Conservation (phyloP, 495 filamentous ascomycete genomes). For the Terfezia boudieri region DNA sequence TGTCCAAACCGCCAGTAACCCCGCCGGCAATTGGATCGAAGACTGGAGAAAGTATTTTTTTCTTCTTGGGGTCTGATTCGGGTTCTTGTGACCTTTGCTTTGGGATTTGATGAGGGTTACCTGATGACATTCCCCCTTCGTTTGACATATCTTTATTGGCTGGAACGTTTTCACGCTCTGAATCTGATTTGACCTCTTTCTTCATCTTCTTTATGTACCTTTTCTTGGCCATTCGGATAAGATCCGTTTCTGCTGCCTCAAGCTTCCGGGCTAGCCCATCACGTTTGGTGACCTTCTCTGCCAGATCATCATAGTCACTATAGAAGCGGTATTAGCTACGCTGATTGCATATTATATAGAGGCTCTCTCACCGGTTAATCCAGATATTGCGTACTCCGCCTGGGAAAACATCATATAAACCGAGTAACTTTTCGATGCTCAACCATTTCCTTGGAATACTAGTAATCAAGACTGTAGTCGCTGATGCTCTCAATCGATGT, state of each 20-base stretch:
- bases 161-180: constrained; percentile 1
- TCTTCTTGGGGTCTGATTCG: constrained; percentile 21
- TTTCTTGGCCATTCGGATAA: constrained; percentile 59
- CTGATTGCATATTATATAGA: neutral
- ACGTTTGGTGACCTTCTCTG: constrained; percentile 63
- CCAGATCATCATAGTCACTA: constrained; percentile 56
- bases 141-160: constrained; percentile 3
- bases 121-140: constrained; percentile 50
- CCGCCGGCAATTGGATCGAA: neutral
- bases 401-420: constrained; percentile 90
- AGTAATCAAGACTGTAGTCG: constrained; percentile 82
- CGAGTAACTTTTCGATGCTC: constrained; percentile 50
- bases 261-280: constrained; percentile 47
- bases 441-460: constrained; percentile 81
- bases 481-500: constrained; percentile 83
- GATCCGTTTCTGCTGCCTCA: constrained; percentile 62
- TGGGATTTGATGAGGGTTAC: constrained; percentile 52
- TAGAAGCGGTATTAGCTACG: neutral
- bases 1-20: neutral
- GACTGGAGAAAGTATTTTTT: constrained; percentile 12
- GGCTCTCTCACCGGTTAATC: constrained; percentile 45
- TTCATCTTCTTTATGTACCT: constrained; percentile 43
- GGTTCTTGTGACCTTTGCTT: neutral
- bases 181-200: constrained; percentile 36
- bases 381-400: constrained; percentile 91